Conservation (phyloP, 2,329 filamentous ascomycete genomes). For the Fusarium sublunatum region DNA sequence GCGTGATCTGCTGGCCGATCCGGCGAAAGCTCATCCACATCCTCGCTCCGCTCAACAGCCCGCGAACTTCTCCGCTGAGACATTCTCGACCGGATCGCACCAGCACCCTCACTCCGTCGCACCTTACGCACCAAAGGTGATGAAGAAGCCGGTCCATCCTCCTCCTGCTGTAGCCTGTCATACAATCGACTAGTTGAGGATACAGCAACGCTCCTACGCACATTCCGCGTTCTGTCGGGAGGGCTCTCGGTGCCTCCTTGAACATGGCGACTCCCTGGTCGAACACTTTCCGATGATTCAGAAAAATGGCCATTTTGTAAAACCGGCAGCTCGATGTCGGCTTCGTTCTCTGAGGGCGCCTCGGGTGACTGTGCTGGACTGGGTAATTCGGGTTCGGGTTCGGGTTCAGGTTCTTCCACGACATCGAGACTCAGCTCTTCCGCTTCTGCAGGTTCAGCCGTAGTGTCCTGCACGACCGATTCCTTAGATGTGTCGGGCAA, state of each 20-base stretch:
- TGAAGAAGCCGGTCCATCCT: constrained; percentile 47
- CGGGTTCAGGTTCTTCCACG: constrained; percentile 3
- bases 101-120: constrained; percentile 50
- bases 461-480: constrained; percentile 34
- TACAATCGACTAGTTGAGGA: constrained; percentile 59
- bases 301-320: constrained; percentile 29
- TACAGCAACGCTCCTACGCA: constrained; percentile 52
- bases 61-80: constrained; percentile 39
- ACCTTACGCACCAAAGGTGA: constrained; percentile 60
- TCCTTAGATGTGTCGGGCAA: constrained; percentile 49
- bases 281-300: constrained; percentile 18
- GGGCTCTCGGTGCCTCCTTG: constrained; percentile 59
- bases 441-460: constrained; percentile 4
- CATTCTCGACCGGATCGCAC: constrained; percentile 49
- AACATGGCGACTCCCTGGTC: constrained; percentile 20
- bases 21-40: constrained; percentile 51
- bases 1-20: constrained; percentile 32
- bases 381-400: constrained; percentile 15
- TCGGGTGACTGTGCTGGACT: constrained; percentile 24
- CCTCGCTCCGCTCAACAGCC: constrained; percentile 37
- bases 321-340: constrained; percentile 38
- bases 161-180: constrained; percentile 50
- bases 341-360: constrained; percentile 12
- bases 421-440: constrained; percentile 1
- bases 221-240: constrained; percentile 58